Evolutionary conservation across 495 filamentous ascomycete genomes (phyloP).

Genomic region (Pyrenula aspistea): DNA sequence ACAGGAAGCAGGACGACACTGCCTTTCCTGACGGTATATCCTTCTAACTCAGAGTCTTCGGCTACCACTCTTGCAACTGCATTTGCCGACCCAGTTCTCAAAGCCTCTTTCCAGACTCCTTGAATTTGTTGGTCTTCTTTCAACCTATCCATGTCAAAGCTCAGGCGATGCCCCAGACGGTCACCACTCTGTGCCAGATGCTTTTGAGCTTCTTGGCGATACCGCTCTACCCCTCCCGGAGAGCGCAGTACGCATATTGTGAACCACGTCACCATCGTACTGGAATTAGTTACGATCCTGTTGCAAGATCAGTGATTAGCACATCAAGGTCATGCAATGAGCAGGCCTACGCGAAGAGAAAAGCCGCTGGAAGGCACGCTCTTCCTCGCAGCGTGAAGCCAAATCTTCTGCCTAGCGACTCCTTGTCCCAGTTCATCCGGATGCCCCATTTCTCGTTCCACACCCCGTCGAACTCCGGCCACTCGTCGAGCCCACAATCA

Average conservation of each 20-base stretch:
- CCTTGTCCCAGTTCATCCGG: constrained; percentile 5
- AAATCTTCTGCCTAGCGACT: constrained; percentile 1
- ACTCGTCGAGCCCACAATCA: constrained; percentile 1
- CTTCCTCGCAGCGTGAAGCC: constrained; percentile 4
- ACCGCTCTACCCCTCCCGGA: neutral
- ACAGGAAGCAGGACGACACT: constrained; percentile 3
- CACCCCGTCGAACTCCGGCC: neutral
- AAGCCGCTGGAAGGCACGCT: constrained; percentile 1
- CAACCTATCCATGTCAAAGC: neutral
- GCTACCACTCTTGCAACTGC: constrained; percentile 1
- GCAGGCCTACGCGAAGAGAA: constrained; percentile 3
- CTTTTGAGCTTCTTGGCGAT: neutral
- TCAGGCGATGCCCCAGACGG: neutral
- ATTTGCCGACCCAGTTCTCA: constrained; percentile 1
- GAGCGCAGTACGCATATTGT: neutral
- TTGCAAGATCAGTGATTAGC: neutral
- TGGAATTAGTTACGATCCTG: constrained; percentile 4
- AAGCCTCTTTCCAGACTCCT: constrained; percentile 5
- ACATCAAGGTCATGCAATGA: neutral
- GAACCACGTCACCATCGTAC: constrained; percentile 2
- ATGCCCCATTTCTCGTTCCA: constrained; percentile 6
- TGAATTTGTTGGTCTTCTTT: constrained; percentile 1
- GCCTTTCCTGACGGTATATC: constrained; percentile 2
- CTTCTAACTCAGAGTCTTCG: constrained; percentile 2
- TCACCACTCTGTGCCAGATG: neutral